Percentiles rank a stretch among this genome's conserved stretches.
Evolutionary conservation across 768 basidiomycete species (phyloP).

Genomic region (Lactarius hengduanensis): DNA sequence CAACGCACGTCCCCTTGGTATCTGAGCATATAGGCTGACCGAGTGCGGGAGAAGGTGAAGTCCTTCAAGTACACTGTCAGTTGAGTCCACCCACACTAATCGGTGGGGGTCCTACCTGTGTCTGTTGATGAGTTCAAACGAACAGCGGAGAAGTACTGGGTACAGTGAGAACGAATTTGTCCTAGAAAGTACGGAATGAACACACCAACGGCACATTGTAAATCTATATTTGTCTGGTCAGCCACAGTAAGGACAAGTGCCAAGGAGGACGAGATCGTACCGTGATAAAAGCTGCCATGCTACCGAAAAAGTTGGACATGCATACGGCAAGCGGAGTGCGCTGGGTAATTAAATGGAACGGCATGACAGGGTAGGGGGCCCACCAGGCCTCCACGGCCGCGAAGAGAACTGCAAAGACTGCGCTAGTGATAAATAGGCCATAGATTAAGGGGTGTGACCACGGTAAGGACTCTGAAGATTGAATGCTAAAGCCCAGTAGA

Average conservation of each 20-base stretch:
- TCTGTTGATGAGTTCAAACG: constrained; percentile 62
- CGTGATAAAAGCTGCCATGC: constrained; percentile 79
- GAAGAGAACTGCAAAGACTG: constrained; percentile 57
- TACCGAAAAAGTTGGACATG: constrained; percentile 72
- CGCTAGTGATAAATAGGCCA: constrained; percentile 60
- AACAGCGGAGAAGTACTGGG: constrained; percentile 81
- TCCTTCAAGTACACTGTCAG: constrained; percentile 43
- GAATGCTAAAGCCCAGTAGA: constrained; percentile 73
- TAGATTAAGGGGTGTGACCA: constrained; percentile 75
- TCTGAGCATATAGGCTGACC: constrained; percentile 43
- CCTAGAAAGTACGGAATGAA: constrained; percentile 25
- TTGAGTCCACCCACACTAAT: constrained; percentile 2
- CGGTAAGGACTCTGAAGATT: constrained; percentile 72
- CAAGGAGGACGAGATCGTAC: constrained; percentile 42
- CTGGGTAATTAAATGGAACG: constrained; percentile 70
- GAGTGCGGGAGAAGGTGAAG: constrained; percentile 90
- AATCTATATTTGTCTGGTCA: constrained; percentile 44
- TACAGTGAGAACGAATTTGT: constrained; percentile 22
- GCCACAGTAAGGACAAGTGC: constrained; percentile 26
- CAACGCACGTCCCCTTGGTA: constrained; percentile 28
- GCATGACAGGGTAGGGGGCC: constrained; percentile 88
- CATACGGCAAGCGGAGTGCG: constrained; percentile 83
- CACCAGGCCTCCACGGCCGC: constrained; percentile 74
- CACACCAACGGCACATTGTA: constrained; percentile 83
- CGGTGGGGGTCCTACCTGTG: constrained; percentile 50